phyloP scores from a whole-genome alignment of 2,329 filamentous ascomycete species.

The Pestalotiopsis sp. region DNA sequence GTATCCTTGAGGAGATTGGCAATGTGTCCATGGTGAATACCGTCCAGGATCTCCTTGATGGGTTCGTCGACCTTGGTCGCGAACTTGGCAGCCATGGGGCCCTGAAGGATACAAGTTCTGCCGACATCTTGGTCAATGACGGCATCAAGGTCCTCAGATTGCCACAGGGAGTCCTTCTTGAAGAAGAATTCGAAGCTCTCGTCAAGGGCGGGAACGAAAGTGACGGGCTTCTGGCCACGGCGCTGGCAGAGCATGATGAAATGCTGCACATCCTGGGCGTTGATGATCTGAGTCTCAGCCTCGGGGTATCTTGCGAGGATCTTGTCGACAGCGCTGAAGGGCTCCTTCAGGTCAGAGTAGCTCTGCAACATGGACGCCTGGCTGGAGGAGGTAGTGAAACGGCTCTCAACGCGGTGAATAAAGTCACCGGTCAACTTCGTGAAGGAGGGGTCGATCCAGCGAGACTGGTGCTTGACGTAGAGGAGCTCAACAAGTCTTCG shows the following conservation, averaged over 20 bases:
- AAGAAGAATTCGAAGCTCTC: constrained; percentile 99
- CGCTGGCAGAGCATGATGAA: constrained; percentile 92
- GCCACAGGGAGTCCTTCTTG: constrained; percentile 99
- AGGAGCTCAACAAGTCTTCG: constrained; percentile 86
- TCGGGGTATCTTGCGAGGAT: constrained; percentile 85
- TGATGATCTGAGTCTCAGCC: constrained; percentile 88
- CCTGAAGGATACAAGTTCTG: constrained; percentile 93
- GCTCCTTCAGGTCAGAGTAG: constrained; percentile 84
- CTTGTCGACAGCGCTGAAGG: constrained; percentile 75
- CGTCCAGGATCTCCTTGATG: constrained; percentile 90
- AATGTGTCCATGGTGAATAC: constrained; percentile 88
- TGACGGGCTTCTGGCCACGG: constrained; percentile 91
- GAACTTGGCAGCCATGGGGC: constrained; percentile 88
- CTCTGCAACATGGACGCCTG: constrained; percentile 85
- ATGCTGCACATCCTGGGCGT: constrained; percentile 96
- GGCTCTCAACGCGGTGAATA: constrained; percentile 94
- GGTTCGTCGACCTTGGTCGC: constrained; percentile 90
- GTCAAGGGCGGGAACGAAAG: constrained; percentile 93
- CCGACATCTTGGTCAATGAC: constrained; percentile 96
- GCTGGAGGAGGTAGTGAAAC: constrained; percentile 75
- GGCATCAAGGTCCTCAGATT: constrained; percentile 95
- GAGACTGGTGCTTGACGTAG: constrained; percentile 85
- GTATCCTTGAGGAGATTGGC: constrained; percentile 75
- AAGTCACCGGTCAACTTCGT: constrained; percentile 88
- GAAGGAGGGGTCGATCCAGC: constrained; percentile 90